Evolutionary conservation across 2,329 filamentous ascomycete species (phyloP).

Genomic region (Aureobasidium sp.): DNA sequence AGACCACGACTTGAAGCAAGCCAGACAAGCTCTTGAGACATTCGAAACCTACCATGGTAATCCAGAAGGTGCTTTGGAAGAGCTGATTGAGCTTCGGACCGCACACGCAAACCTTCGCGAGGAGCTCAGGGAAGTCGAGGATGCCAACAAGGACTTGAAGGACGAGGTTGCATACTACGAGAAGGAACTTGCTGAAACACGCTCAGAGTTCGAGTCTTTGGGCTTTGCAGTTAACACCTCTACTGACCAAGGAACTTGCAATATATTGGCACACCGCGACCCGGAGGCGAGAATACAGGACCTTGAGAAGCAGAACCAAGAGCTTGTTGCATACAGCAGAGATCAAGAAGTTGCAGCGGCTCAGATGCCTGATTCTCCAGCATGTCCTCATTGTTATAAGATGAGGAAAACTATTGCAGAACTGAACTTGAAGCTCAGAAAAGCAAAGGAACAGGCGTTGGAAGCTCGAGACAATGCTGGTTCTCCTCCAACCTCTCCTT

Average conservation of each 20-base stretch:
- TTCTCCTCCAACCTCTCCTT: too few species aligned
- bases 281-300: not conserved
- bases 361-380: not conserved
- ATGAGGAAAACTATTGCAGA: not conserved
- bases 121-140: not conserved
- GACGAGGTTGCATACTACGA: not conserved
- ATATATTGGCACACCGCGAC: not conserved
- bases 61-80: not conserved
- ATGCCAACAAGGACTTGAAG: not conserved
- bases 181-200: not conserved
- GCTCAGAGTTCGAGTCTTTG: not conserved
- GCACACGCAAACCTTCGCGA: not conserved
- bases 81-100: not conserved
- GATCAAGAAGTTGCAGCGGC: not conserved
- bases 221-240: not conserved
- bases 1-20: not conserved
- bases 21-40: not conserved
- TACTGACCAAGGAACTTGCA: not conserved
- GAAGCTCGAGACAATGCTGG: not conserved
- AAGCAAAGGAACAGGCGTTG: not conserved
- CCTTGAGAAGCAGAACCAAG: not conserved
- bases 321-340: not conserved
- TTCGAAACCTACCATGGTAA: not conserved
- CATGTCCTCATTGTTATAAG: not conserved
- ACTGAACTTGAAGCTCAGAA: not conserved